Base-by-base conservation (phyloP, 2,329 filamentous ascomycete genomes). In the Xylariaceae sp. region DNA sequence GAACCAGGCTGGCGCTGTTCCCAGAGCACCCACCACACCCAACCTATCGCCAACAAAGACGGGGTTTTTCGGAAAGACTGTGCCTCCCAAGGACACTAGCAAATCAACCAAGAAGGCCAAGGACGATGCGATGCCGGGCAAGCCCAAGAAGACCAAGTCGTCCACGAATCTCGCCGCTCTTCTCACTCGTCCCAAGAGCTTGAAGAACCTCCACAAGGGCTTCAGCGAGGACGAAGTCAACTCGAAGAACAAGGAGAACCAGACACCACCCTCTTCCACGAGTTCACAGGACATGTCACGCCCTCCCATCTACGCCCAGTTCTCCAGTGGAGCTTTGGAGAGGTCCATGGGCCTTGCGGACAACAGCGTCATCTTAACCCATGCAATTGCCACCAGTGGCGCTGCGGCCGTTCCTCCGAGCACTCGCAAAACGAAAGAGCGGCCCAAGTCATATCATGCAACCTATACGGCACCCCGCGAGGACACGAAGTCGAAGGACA, bases 241-340 rank as follows among this genome's bases (percentile, higher is more conserved):
- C 39, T 71, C 69, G 28, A 86, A 82, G 63, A 86, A 93, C 68
- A 96, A 96, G 71, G 91, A 96, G 70, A 96, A 96, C 67, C 80
- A 79, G 48, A 86, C 81, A 31, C 89, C 89, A 3, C 74, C 77
- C 1, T 71, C 75, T 52, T 75, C 74, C 4, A 63, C 70, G 7
- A 66, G 69, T 14, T 63, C 66, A 16, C 71, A 73, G 39, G 71
- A 74, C 45, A 64, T 71, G 18, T 62, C 71, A 10, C 76, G 81
- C 16, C 84, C 88, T 2, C 90, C 92, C 19, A 91, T 93, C 50
- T 96, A 89, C 77, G 83, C 88, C 13, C 87, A 94, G 63, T 94
- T 93, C 66, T 72, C 75, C 42, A 76, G 69, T 55, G 68, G 62
- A 53, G 67, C 59, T 60, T 68, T 62, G 52, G 67, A 62, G 50